Evolutionary conservation across 768 basidiomycete species (phyloP), one percentile per base, ranked within the genome.

Genomic region (Tricholoma matsutake): DNA sequence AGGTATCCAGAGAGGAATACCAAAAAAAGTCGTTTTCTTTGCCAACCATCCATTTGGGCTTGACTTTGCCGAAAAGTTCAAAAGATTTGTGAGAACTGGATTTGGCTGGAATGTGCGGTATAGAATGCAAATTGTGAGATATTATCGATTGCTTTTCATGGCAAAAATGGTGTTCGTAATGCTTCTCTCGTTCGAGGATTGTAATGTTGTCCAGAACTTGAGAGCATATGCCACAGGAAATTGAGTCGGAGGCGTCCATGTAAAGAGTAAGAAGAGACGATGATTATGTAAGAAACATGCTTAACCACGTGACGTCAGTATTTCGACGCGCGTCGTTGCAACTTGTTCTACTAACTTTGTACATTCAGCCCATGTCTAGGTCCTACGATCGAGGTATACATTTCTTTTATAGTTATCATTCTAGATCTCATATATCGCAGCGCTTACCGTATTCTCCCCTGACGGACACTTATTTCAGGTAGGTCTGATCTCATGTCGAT

Each of bases 401-500:
- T 80, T 61, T 28, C 14, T 32, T 51, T 47, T 58, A 2, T 13
- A 35, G 31, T 32, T 6, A 35, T 6, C 22, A 53, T 41, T n/a
- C 45, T 9, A 20, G 6, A 43, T 43, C 16, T 60, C 52, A 10
- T 59, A 31, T 28, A 35, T 22, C 56, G 28, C 58, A 97, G 96
- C 96, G 52, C 87, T 98, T 64, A 98, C 96, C 64, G 94, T 96
- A 72, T 96, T 97, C 83, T 97, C 95, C 45, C 96, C 96, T 61
- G 97, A 98, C 80, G 97, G 97, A 16, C 97, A 99, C 80, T 81
- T 99, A 68, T 97, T 98, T 83, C 95, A 98, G 84, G 95, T 93
- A 65, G 63, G 77, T 59, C 57, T 43, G 32, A 52, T 59, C 45
- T 63, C 56, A 57, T 55, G 59, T 54, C 43, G 49, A 59, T 57